A percentile compares a stretch with the other conserved stretches of the same genome.
Conservation (phyloP, 495 filamentous ascomycete genomes). For the Clohesyomyces aquaticus region DNA sequence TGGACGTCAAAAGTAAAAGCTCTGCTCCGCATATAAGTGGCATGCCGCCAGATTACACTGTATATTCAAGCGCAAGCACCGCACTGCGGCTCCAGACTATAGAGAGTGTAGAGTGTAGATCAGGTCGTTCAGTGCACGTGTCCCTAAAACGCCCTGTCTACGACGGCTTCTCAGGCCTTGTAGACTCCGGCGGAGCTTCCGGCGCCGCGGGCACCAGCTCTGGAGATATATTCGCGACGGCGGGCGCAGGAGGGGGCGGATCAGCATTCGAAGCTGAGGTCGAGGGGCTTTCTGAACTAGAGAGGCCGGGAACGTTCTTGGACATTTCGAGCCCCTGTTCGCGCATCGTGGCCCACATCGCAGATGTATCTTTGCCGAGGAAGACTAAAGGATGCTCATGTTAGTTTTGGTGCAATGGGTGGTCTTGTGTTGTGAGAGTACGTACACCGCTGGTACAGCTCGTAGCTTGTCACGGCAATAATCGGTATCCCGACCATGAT, state of each 20-base stretch:
- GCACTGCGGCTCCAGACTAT: background rate
- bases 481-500: constrained; percentile 39
- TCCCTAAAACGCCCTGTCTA: too few species aligned
- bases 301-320: background rate
- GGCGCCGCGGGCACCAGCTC: too few species aligned
- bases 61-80: background rate
- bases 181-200: background rate
- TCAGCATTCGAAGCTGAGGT: background rate
- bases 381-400: background rate
- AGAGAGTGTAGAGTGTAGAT: too few species aligned
- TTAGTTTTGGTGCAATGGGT: background rate
- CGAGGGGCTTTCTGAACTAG: background rate
- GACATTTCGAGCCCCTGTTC: background rate
- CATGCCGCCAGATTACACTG: too few species aligned
- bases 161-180: background rate
- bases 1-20: too few species aligned
- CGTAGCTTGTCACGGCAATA: constrained; percentile 30
- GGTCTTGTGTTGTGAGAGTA: background rate
- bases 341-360: background rate
- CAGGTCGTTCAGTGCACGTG: too few species aligned
- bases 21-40: too few species aligned
- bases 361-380: background rate
- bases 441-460: constrained; percentile 37
- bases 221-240: too few species aligned
- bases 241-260: too few species aligned